Percentiles rank a stretch among this genome's conserved stretches.
phyloP scores from a whole-genome alignment of 2,329 filamentous ascomycete genomes.

The Beauveria caledonica region DNA sequence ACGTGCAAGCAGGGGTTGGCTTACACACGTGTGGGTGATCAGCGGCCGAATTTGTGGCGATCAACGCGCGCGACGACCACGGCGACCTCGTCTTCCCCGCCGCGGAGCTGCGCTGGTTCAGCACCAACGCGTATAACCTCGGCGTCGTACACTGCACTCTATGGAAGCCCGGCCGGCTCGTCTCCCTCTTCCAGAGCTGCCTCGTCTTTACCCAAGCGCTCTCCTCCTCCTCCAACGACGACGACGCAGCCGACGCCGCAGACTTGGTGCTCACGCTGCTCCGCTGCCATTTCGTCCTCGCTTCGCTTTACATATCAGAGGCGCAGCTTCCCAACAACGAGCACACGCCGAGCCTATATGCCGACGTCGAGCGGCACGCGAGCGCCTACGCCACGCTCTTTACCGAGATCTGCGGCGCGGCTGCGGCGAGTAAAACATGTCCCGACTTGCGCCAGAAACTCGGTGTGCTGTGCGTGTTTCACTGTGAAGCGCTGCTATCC shows the following conservation, averaged over 20 bases:
- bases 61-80: conserved; percentile 21
- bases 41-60: not conserved
- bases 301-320: conserved; percentile 41
- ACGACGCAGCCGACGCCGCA: conserved; percentile 21
- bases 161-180: conserved; percentile 45
- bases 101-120: conserved; percentile 75
- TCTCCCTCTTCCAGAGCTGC: conserved; percentile 49
- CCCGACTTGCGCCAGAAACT: conserved; percentile 53
- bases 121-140: conserved; percentile 72
- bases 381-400: conserved; percentile 16
- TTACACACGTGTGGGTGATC: not conserved
- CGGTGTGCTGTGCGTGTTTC: conserved; percentile 61
- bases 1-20: too few relatives aligned
- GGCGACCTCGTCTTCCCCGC: conserved; percentile 47
- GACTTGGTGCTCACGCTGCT: conserved; percentile 53
- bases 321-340: conserved; percentile 30
- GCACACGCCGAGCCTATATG: conserved; percentile 44
- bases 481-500: conserved; percentile 66
- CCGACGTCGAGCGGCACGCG: conserved; percentile 52
- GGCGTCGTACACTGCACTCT: conserved; percentile 51
- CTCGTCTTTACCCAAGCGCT: conserved; percentile 44
- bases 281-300: conserved; percentile 63
- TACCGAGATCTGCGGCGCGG: not conserved
- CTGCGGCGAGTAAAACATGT: not conserved
- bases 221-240: conserved; percentile 35